Evolutionary conservation across 352 stramenopile genomes (phyloP), one percentile per base, ranked within the genome.

Genomic region (Albugo laibachii): DNA sequence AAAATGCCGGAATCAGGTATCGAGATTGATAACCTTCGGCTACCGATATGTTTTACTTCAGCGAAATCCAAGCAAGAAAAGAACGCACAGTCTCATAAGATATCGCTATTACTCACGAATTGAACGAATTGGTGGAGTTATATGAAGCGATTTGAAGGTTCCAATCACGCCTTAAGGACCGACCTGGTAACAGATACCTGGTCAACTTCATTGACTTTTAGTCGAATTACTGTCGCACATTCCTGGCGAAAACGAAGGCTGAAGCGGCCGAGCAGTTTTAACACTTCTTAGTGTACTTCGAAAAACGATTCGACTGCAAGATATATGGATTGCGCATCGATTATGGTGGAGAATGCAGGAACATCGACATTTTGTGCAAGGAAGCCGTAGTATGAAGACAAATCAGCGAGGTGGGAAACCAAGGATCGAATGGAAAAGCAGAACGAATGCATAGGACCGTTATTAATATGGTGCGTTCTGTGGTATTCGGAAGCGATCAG

Each of bases 181-280:
- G 42, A 47, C n/a, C 3, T 15, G 19, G 19, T 6, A 47, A 47
- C 4, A 18, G 42, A 24, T 47, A 35, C 42, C 11, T 47, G 42
- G 19, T 47, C 42, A 47, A 47, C 36, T 47, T 18, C 10, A 24
- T 47, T 35, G 42, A 47, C 38, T 34, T 37, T 10, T 37, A 36
- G 3, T 47, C 42, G 14, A 47, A 47, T 11, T 47, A 47, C 19
- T 27, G n/a, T 15, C 42, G 42, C 2, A 11, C 36, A 15, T 47
- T 47, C 38, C 5, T 47, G 15, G 42, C 42, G 4, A 47, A 24
- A 10, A 27, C 42, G 2, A 47, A 47, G 19, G 10, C 2, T 24
- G 42, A 18, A 24, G 42, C 4, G 10, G 42, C 42, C 11, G 36
- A 36, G 10, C 38, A 24, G 42, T 47, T 47, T 10, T 5, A 47